Percentiles rank a stretch among this genome's conserved stretches.
These are phyloP conservation scores for Lathyrus aphaca DNA, from an alignment of 306 rosid species.

Conservation along the genomic window DNA sequence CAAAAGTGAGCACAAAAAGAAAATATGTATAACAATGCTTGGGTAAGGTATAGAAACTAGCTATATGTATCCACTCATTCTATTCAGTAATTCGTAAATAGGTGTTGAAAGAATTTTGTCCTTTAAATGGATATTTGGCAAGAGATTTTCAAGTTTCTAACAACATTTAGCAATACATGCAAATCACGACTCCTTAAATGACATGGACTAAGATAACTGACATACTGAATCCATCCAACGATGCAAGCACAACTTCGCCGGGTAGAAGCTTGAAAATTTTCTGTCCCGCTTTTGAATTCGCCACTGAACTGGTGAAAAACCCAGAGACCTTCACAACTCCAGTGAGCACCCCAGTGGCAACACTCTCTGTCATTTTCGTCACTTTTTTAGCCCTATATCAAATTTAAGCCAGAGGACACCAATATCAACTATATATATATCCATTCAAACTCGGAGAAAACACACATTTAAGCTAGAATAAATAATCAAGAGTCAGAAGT, in stretches of 20 bases:
- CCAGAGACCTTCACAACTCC: constrained; percentile 91
- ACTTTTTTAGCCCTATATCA: constrained; percentile 78
- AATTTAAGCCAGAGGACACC: constrained; percentile 34
- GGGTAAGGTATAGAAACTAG: too few relatives aligned
- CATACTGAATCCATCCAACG: constrained; percentile 94
- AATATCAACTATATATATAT: constrained; percentile 6
- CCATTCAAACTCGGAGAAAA: constrained; percentile 4
- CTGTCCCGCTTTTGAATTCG: constrained; percentile 75
- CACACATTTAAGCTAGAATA: not conserved
- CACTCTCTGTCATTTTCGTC: constrained; percentile 84
- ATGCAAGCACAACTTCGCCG: constrained; percentile 86
- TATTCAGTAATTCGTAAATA: not conserved
- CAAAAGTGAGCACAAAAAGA: too few relatives aligned
- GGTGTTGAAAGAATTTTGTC: not conserved
- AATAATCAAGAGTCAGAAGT: not conserved
- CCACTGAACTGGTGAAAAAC: constrained; percentile 68
- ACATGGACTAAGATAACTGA: constrained; percentile 39
- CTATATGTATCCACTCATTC: too few relatives aligned
- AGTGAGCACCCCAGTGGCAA: constrained; percentile 80
- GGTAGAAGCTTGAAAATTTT: constrained; percentile 72
- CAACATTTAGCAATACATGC: not conserved
- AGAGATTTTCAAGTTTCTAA: constrained; percentile 25
- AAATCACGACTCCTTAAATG: constrained; percentile 6
- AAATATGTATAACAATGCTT: too few relatives aligned
- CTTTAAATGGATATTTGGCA: not conserved